phyloP scores from a whole-genome alignment of 345 rosid species.

The Trapa bicornis region DNA sequence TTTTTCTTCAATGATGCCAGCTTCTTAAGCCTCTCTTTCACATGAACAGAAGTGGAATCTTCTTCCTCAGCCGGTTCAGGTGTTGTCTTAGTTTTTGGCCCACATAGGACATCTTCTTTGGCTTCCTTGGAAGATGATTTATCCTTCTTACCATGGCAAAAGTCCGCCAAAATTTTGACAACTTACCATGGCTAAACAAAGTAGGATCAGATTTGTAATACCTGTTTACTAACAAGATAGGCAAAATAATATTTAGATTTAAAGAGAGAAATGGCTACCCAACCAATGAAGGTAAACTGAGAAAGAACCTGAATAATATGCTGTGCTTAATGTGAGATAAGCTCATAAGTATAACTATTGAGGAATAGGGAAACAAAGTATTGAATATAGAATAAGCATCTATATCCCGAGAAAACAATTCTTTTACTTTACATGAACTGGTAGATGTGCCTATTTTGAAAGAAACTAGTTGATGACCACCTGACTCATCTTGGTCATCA shows the following conservation, averaged over 20 bases:
- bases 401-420: background rate
- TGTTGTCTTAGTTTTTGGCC: slow-evolving; percentile 19
- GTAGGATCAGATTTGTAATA: background rate
- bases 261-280: too few relatives aligned
- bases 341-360: too few relatives aligned
- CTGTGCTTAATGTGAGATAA: background rate
- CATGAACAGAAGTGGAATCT: slow-evolving; percentile 25
- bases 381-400: background rate
- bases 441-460: background rate
- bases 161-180: too few relatives aligned
- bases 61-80: slow-evolving; percentile 26
- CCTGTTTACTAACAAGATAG: background rate
- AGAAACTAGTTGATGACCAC: slow-evolving; percentile 15
- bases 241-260: background rate
- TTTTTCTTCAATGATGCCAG: slow-evolving; percentile 35
- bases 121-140: slow-evolving; percentile 43
- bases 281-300: background rate
- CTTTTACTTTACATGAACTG: background rate
- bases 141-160: slow-evolving; percentile 21
- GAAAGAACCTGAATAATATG: too few relatives aligned
- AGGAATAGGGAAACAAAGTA: background rate
- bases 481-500: slow-evolving; percentile 22
- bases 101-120: slow-evolving; percentile 34
- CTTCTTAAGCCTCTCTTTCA: slow-evolving; percentile 61
- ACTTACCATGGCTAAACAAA: too few relatives aligned